phyloP scores from a whole-genome alignment of 2,329 filamentous ascomycete genomes.

The Diaporthe ampelina region DNA sequence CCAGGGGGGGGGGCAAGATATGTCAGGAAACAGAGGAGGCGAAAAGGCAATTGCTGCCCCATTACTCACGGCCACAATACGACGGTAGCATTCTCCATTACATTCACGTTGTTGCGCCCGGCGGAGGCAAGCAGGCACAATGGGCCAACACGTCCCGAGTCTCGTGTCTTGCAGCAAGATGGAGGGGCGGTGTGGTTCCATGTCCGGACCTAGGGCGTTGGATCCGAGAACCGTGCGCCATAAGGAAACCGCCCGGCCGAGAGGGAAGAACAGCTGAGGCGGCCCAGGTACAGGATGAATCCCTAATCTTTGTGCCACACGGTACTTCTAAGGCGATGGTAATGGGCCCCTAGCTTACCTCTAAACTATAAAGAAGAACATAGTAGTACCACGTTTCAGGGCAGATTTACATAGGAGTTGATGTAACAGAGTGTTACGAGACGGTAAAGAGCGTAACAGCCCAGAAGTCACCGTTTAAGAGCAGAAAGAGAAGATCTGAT shows the following conservation, averaged over 20 bases:
- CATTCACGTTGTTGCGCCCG: neutral
- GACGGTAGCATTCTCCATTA: constrained; percentile 24
- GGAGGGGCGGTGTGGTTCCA: constrained; percentile 24
- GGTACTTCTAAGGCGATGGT: too few relatives aligned
- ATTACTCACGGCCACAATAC: constrained; percentile 24
- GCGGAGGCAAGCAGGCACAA: neutral
- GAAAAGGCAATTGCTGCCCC: constrained; percentile 15
- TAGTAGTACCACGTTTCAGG: too few relatives aligned
- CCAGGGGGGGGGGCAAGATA: constrained; percentile 1
- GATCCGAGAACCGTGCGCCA: constrained; percentile 19
- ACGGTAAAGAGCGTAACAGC: too few relatives aligned
- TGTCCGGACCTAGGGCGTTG: constrained; percentile 1
- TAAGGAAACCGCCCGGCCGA: constrained; percentile 20
- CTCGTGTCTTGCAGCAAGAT: constrained; percentile 20
- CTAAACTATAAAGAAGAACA: too few relatives aligned
- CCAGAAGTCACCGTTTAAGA: too few relatives aligned
- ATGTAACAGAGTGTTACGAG: too few relatives aligned
- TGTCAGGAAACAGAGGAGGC: neutral
- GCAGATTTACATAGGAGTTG: too few relatives aligned
- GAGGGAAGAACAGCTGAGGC: neutral
- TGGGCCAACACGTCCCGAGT: constrained; percentile 20
- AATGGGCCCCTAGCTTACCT: too few relatives aligned
- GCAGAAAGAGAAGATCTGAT: too few relatives aligned
- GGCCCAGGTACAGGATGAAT: too few relatives aligned
- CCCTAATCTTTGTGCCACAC: too few relatives aligned